A percentile compares a stretch with the other conserved stretches of the same genome.
Evolutionary conservation across 495 filamentous ascomycete genomes (phyloP).

Genomic region (Penicillium longicatenatum): DNA sequence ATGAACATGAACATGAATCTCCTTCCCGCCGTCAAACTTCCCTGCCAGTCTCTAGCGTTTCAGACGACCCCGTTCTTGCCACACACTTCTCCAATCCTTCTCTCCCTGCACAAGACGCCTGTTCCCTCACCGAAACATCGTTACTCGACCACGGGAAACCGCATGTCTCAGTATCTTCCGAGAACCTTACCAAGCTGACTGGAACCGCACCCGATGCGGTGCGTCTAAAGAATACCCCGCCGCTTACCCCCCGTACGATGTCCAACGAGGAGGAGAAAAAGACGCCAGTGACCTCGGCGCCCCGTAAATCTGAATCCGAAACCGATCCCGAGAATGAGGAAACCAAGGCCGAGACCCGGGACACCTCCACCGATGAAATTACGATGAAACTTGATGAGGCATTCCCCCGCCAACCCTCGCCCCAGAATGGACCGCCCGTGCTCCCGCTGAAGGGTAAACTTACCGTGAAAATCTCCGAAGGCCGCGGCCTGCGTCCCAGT

Average conservation of each 20-base stretch:
- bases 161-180: constrained; percentile 56
- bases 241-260: constrained; percentile 82
- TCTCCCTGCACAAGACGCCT: constrained; percentile 56
- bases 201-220: constrained; percentile 61
- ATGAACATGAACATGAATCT: constrained; percentile 28
- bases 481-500: constrained; percentile 76
- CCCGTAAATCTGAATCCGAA: constrained; percentile 28
- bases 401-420: constrained; percentile 38
- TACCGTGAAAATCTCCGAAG: constrained; percentile 83
- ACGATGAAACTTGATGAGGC: constrained; percentile 48
- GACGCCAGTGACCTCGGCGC: constrained; percentile 30
- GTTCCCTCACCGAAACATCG: constrained; percentile 56
- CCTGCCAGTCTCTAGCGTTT: constrained; percentile 65
- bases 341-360: constrained; percentile 23
- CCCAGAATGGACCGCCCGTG: constrained; percentile 57
- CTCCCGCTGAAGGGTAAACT: constrained; percentile 86
- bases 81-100: constrained; percentile 76
- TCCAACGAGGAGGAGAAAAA: constrained; percentile 61
- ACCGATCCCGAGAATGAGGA: not conserved
- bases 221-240: constrained; percentile 81
- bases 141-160: constrained; percentile 53
- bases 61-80: constrained; percentile 68
- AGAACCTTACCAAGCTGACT: constrained; percentile 88
- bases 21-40: constrained; percentile 54
- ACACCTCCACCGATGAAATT: constrained; percentile 42